A percentile compares a stretch with the other conserved stretches of the same genome.
Conservation (phyloP, 2,329 filamentous ascomycete genomes). For the Exophiala sp. region DNA sequence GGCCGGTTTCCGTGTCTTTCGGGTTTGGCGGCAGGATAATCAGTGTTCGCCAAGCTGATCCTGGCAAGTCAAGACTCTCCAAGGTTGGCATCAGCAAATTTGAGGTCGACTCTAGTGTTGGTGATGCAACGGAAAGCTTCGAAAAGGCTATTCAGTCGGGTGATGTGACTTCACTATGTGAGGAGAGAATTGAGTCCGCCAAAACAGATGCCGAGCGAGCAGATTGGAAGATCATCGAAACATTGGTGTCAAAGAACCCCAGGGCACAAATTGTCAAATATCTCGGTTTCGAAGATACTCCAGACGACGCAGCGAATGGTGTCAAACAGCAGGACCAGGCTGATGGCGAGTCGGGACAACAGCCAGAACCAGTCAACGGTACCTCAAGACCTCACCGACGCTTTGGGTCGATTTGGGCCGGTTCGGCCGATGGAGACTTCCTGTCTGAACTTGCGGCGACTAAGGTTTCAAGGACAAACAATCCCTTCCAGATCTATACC, state of each 20-base stretch:
- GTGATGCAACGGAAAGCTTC: conserved; percentile 80
- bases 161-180: conserved; percentile 74
- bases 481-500: conserved; percentile 85
- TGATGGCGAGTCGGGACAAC: conserved; percentile 35
- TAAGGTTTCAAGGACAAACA: conserved; percentile 88
- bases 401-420: conserved; percentile 77
- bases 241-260: conserved; percentile 79
- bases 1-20: conserved; percentile 82
- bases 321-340: conserved; percentile 23
- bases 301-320: conserved; percentile 49
- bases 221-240: conserved; percentile 93
- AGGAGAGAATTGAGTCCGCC: conserved; percentile 70
- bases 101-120: conserved; percentile 79
- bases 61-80: conserved; percentile 64
- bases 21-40: conserved; percentile 94
- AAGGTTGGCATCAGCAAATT: conserved; percentile 84
- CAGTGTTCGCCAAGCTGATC: conserved; percentile 60
- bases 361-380: conserved; percentile 46
- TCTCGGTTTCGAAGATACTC: conserved; percentile 72
- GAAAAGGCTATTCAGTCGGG: conserved; percentile 76
- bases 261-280: conserved; percentile 82
- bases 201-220: conserved; percentile 87
- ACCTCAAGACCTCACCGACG: conserved; percentile 57
- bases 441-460: conserved; percentile 78
- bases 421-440: conserved; percentile 72